Evolutionary conservation across 768 basidiomycete species (phyloP).

Genomic region (Mycena albidolilacea): DNA sequence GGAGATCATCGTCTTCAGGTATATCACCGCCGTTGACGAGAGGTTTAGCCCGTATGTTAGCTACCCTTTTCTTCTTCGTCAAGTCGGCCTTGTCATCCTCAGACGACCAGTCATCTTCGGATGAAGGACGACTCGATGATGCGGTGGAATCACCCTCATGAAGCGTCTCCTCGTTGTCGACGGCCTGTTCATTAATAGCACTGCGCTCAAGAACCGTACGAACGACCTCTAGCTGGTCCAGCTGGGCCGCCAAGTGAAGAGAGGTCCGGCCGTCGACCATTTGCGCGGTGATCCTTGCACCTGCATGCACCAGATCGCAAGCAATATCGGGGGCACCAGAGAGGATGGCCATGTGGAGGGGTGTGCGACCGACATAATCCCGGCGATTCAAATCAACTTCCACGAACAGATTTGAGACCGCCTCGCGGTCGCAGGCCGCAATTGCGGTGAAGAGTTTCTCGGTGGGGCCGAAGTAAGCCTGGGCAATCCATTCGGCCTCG

Average conservation of each 20-base stretch:
- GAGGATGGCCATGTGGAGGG: conserved; percentile 69
- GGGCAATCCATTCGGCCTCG: conserved; percentile 73
- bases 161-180: conserved; percentile 20
- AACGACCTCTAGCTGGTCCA: conserved; percentile 57
- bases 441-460: conserved; percentile 71
- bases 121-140: conserved; percentile 45
- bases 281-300: conserved; percentile 67
- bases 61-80: conserved; percentile 40
- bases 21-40: conserved; percentile 49
- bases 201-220: conserved; percentile 59
- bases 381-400: conserved; percentile 66
- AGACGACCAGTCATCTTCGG: conserved; percentile 67
- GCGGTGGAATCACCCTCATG: neutral
- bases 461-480: conserved; percentile 69
- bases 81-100: conserved; percentile 52
- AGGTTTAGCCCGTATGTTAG: no score
- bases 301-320: conserved; percentile 65
- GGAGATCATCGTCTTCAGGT: conserved; percentile 64
- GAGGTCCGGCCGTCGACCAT: conserved; percentile 69
- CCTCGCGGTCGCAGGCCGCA: conserved; percentile 56
- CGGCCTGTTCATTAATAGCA: neutral
- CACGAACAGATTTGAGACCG: conserved; percentile 56
- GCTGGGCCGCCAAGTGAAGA: conserved; percentile 70
- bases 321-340: conserved; percentile 62
- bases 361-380: conserved; percentile 73